Base-by-base conservation (phyloP, 768 basidiomycete species). In the Mycena rosella region DNA sequence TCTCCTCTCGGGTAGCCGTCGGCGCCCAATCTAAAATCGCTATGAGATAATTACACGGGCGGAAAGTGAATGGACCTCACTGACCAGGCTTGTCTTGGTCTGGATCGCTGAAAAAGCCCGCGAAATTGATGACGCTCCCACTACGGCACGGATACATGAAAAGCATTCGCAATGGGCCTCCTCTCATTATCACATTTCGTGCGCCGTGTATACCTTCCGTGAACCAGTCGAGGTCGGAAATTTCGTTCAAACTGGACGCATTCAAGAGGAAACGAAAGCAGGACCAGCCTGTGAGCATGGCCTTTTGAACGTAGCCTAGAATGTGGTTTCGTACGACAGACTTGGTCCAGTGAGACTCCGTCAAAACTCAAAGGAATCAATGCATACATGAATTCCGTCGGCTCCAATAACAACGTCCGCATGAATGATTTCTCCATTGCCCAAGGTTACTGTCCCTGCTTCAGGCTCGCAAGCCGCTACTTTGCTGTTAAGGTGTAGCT, bases 381-480 rank as follows among this genome's bases (percentile, higher is more conserved):
- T 32, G n/a, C 14, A 18, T 44, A 69, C 68, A 30, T 62, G 42
- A 5, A 77, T 65, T 22, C 82, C 82, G 48, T 83, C 81, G 4
- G n/a, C n/a, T n/a, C n/a, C n/a, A n/a, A 83, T 76, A 30, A 81
- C 65, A 38, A 83, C 65, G 47, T 83, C 81, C 4, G 78, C 74
- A 2, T 65, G 53, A 2, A 83, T 65, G 34, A 81, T 72, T 52
- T 80, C 72, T 18, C 82, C 82, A 1, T 75, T 73, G 52, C 68
- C 72, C 61, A 83, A 77, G 0, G 79, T 81, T n/a, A 81, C 65
- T n/a, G 67, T 72, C 13, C 78, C 80, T 0, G 40, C 61, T 15
- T 83, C 74, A 49, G 80, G 24, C 17, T 75, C 32, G 57, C 68
- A 69, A 11, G 22, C 59, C 7, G 47, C n/a, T 2, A 69, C 60